Evolutionary conservation across 2,329 filamentous ascomycete genomes (phyloP).

Genomic region (Trichoderma polysporum): DNA sequence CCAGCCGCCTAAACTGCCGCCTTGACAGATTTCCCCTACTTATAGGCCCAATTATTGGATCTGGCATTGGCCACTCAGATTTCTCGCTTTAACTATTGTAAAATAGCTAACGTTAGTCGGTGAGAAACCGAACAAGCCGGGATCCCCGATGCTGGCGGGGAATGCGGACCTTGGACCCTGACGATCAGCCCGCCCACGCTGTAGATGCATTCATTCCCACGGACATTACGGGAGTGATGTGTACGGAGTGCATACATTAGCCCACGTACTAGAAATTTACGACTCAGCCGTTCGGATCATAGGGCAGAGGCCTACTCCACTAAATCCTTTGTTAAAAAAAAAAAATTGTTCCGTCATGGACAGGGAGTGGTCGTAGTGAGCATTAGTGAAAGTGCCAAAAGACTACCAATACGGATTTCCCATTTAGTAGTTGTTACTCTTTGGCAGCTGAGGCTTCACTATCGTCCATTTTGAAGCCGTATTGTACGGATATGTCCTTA

Average conservation of each 20-base stretch:
- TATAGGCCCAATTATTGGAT: neutral
- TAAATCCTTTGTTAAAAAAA: neutral
- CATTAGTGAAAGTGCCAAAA: neutral
- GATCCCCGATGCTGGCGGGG: conserved; percentile 14
- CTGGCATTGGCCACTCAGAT: conserved; percentile 8
- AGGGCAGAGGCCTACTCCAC: neutral
- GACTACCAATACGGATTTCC: neutral
- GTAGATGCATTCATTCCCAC: neutral
- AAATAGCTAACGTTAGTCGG: neutral
- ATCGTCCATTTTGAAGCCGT: neutral
- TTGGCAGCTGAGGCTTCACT: neutral
- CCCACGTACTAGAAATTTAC: neutral
- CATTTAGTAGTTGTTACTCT: neutral
- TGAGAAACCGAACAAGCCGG: conserved; percentile 3
- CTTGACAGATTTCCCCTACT: neutral
- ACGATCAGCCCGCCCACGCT: conserved; percentile 4
- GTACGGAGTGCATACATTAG: neutral
- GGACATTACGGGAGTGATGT: neutral
- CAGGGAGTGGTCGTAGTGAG: neutral
- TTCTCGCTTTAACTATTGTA: neutral
- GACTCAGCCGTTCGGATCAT: neutral
- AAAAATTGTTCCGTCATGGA: neutral
- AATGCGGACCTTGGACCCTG: conserved; percentile 12
- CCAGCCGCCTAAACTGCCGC: neutral
- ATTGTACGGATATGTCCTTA: neutral